These are phyloP conservation scores for Fagus sylvatica DNA, from an alignment of 306 rosid species.

Conservation along the genomic window DNA sequence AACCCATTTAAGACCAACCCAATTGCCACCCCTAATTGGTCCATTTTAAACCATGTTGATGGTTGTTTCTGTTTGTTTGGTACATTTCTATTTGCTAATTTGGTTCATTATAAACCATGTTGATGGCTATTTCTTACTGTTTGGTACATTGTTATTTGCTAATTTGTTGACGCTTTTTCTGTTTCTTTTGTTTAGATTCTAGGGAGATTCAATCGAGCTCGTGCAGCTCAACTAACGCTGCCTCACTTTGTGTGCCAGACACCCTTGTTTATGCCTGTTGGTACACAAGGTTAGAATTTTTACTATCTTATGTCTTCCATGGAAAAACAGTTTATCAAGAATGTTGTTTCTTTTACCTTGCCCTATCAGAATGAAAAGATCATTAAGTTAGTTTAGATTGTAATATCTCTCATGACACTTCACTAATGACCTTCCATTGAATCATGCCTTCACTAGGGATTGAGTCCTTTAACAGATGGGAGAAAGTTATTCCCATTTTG, in stretches of 20 bases:
- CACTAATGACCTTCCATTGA: neutral
- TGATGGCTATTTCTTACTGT: neutral
- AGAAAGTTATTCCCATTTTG: neutral
- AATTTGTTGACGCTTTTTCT: neutral
- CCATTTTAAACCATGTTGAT: neutral
- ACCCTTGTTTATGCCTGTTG: conserved; percentile 97
- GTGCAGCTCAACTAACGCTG: conserved; percentile 77
- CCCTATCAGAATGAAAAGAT: neutral
- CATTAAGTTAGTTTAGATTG: neutral
- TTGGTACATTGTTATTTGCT: conserved; percentile 3
- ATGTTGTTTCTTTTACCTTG: neutral
- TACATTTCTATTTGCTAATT: neutral
- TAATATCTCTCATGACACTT: neutral
- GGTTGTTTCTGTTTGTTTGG: neutral
- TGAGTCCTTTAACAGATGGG: neutral
- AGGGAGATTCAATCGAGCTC: conserved; percentile 92
- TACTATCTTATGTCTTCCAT: neutral
- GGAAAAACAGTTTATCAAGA: neutral
- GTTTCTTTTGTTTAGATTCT: conserved; percentile 49
- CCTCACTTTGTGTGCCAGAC: conserved; percentile 84
- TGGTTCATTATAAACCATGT: neutral
- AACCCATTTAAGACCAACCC: too few relatives aligned
- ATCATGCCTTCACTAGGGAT: neutral
- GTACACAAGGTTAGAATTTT: conserved; percentile 78
- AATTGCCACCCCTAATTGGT: neutral